Conservation (phyloP, 495 filamentous ascomycete genomes). For the Neurospora sp. region DNA sequence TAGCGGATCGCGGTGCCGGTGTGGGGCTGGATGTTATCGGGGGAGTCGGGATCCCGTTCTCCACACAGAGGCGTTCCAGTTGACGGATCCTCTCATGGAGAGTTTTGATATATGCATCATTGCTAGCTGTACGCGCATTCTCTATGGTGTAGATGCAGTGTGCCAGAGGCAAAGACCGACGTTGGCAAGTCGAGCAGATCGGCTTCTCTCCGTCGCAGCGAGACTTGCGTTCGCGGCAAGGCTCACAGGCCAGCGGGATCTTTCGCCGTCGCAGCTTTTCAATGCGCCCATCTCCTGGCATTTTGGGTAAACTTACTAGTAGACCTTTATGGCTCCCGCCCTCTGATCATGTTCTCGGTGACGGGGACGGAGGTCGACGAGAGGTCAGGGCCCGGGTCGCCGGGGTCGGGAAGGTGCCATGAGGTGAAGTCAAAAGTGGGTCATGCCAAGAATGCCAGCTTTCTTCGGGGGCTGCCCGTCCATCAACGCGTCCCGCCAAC, state of each 20-base stretch:
- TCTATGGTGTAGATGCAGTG: conserved; percentile 33
- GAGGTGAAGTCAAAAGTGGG: not conserved
- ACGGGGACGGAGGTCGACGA: not conserved
- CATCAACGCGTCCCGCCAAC: not conserved
- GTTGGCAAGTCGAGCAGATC: conserved; percentile 33
- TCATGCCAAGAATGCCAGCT: not conserved
- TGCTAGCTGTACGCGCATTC: conserved; percentile 25
- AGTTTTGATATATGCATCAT: conserved; percentile 28
- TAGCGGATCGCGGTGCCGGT: not conserved
- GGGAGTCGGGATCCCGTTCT: conserved; percentile 21
- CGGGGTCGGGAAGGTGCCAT: not conserved
- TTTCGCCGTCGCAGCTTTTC: conserved; percentile 5
- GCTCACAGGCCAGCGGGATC: conserved; percentile 26
- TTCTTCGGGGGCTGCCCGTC: not conserved
- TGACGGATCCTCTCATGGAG: conserved; percentile 30
- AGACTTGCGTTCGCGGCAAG: conserved; percentile 33
- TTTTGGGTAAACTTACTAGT: not conserved
- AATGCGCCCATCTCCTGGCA: not conserved
- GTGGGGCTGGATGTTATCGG: conserved; percentile 2
- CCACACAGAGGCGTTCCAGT: conserved; percentile 25
- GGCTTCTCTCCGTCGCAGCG: conserved; percentile 37
- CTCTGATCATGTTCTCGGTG: not conserved
- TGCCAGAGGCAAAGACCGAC: conserved; percentile 24
- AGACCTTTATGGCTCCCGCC: not conserved
- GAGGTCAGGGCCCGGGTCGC: not conserved